Base-by-base conservation (phyloP, 768 basidiomycete species). In the Gyrodon lividus region DNA sequence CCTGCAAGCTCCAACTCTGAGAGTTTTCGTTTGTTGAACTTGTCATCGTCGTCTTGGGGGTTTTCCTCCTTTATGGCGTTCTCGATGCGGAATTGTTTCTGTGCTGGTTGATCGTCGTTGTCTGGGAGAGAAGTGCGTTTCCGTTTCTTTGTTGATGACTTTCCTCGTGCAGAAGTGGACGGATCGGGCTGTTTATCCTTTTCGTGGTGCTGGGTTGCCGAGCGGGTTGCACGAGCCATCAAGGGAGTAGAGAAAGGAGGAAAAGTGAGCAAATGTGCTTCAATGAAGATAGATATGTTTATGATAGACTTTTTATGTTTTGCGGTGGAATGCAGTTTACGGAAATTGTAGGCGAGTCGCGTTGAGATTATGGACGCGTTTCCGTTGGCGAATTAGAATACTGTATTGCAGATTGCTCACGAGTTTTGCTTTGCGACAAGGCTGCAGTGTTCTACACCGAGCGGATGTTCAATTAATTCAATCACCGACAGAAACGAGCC, bases 161-260 rank as follows among this genome's bases (percentile, higher is more conserved):
- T 74, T 60, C 58, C 59, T 46, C 63, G 64, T 44, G 66, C 56
- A 42, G 48, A 55, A 49, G 65, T 53, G 14, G 47, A 48, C 51
- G 48, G 56, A 50, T 60, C 55, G 35, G 55, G 47, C 40, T 61
- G 59, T 57, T 66, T 68, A 52, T 72, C 73, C 43, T 70, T 72
- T 64, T 75, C 66, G 47, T 70, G 61, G 48, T 68, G 67, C 35
- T 70, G 72, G 43, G 74, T 64, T 39, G 75, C 74, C 59, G 84
- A 86, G 62, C 89, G 84, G 67, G 89, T 90, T 65, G 88, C 80
- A 58, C 89, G 78, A 56, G 87, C 86, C 89, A 92, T 90, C 57
- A 20, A 61, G 28, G 48, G 37, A 23, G 22, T 48, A 41, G 46
- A 20, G 48, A 35, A 53, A 46, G 52, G 45, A 54, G 45, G n/a